Evolutionary conservation across 768 basidiomycete species (phyloP).

Genomic region (Kwoniella sp.): DNA sequence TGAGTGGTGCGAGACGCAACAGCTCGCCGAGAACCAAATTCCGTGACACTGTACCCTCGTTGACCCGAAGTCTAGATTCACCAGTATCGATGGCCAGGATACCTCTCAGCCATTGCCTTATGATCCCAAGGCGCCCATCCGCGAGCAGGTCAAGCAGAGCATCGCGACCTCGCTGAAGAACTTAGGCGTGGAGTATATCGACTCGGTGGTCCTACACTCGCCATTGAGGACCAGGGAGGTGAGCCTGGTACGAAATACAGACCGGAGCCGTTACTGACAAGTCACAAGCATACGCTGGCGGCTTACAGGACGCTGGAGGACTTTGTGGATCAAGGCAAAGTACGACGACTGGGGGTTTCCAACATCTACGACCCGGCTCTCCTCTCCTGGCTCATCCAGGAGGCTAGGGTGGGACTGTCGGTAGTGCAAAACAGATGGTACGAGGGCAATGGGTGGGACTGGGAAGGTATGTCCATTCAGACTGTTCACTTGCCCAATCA

Average conservation of each 20-base stretch:
- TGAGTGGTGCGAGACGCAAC: constrained; percentile 34
- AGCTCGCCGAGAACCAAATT: background rate
- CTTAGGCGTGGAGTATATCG: constrained; percentile 68
- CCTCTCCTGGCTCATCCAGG: constrained; percentile 58
- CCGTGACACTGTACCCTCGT: no score
- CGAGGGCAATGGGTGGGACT: constrained; percentile 73
- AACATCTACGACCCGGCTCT: constrained; percentile 66
- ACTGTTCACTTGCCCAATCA: background rate
- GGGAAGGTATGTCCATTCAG: constrained; percentile 40
- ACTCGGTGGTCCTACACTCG: constrained; percentile 74
- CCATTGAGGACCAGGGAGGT: constrained; percentile 59
- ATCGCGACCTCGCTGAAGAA: constrained; percentile 64
- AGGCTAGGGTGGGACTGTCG: constrained; percentile 57
- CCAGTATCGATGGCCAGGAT: constrained; percentile 70
- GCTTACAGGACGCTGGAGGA: constrained; percentile 65
- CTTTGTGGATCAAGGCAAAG: constrained; percentile 62
- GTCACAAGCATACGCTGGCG: constrained; percentile 57
- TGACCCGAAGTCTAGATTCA: constrained; percentile 57
- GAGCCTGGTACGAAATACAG: background rate
- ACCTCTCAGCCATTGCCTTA: constrained; percentile 68
- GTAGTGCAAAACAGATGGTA: constrained; percentile 73
- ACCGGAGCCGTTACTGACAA: background rate
- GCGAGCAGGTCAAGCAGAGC: constrained; percentile 62
- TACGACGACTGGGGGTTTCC: constrained; percentile 59
- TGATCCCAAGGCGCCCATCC: constrained; percentile 56